phyloP scores from a whole-genome alignment of 2,329 filamentous ascomycete species.

The Penicillium sp. region DNA sequence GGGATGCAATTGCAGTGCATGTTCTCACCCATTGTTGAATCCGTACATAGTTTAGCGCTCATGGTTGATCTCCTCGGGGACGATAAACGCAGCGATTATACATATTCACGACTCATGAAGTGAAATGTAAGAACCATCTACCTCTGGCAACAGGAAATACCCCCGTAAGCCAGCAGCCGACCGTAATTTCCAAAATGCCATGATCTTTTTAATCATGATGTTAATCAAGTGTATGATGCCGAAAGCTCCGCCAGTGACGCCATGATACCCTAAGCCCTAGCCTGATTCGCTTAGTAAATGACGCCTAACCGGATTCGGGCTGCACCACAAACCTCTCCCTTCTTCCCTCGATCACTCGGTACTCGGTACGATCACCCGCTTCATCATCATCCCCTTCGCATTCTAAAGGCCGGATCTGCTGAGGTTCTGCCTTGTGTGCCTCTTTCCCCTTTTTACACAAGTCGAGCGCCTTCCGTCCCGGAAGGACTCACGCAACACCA shows the following conservation, averaged over 20 bases:
- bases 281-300: slow-evolving; percentile 42
- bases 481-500: slow-evolving; percentile 50
- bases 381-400: slow-evolving; percentile 30
- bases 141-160: background rate
- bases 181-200: background rate
- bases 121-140: background rate
- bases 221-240: slow-evolving; percentile 27
- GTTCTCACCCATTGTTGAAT: background rate
- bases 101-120: background rate
- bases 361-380: slow-evolving; percentile 19
- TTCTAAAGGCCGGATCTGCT: slow-evolving; percentile 26
- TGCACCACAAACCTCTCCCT: slow-evolving; percentile 37
- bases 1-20: background rate
- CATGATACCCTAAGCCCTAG: slow-evolving; percentile 46
- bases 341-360: slow-evolving; percentile 19
- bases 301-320: slow-evolving; percentile 39
- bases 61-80: background rate
- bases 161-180: background rate
- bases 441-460: slow-evolving; percentile 46
- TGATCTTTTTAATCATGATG: background rate
- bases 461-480: slow-evolving; percentile 50
- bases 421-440: slow-evolving; percentile 39
- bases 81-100: background rate
- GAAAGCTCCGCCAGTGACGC: slow-evolving; percentile 34
- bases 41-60: slow-evolving; percentile 1